Conservation (phyloP, 768 basidiomycete species). For the Austroboletus eburneus region DNA sequence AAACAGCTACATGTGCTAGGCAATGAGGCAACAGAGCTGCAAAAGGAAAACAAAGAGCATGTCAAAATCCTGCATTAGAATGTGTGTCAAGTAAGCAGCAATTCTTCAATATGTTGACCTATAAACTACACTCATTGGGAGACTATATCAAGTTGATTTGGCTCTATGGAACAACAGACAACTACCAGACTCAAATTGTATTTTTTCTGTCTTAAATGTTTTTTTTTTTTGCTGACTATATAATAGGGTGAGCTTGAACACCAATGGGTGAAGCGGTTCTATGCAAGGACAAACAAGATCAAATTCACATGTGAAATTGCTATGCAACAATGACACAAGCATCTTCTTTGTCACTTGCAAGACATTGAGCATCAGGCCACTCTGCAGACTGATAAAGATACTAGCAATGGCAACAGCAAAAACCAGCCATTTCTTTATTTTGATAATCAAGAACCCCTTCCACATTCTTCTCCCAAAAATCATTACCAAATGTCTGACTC, state of each 20-base stretch:
- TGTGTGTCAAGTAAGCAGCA: not conserved
- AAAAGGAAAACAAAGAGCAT: conserved; percentile 4
- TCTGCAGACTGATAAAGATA: not conserved
- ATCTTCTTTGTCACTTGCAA: not conserved
- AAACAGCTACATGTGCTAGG: conserved; percentile 24
- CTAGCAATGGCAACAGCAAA: not conserved
- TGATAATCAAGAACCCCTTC: not conserved
- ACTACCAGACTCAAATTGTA: conserved; percentile 36
- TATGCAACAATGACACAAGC: not conserved
- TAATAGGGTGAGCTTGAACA: conserved; percentile 23
- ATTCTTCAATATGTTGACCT: conserved; percentile 14
- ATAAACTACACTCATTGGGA: conserved; percentile 17
- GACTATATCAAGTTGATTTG: conserved; percentile 14
- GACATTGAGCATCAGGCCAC: not conserved
- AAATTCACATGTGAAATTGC: not conserved
- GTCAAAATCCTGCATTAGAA: not conserved
- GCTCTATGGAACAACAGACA: conserved; percentile 19
- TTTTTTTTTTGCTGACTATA: not conserved
- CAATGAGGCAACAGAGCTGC: too few species aligned
- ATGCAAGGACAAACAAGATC: not conserved
- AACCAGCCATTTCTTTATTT: too few species aligned
- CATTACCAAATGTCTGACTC: not conserved
- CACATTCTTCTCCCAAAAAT: not conserved
- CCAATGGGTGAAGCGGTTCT: not conserved
- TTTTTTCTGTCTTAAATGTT: not conserved